Conservation (phyloP, 345 rosid genomes). For the Syzygium oleosum region DNA sequence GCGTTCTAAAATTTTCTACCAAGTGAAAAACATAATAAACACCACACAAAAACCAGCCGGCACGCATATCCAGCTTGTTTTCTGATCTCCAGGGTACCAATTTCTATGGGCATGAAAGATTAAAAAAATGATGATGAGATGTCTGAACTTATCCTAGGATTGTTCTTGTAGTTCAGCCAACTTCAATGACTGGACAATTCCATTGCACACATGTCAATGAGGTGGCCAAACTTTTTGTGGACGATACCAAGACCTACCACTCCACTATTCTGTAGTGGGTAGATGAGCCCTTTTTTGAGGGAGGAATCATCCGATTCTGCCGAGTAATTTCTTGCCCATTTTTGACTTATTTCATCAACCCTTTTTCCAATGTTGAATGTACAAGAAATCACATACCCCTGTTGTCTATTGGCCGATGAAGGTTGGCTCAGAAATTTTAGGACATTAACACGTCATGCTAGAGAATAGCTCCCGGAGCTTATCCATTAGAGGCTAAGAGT, state of each 20-base stretch:
- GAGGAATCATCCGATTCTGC: background rate
- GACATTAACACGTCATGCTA: background rate
- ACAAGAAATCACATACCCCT: background rate
- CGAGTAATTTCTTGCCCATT: background rate
- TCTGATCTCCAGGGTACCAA: background rate
- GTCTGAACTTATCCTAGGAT: background rate
- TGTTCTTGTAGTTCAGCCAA: background rate
- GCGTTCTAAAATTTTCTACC: background rate
- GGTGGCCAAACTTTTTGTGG: constrained; percentile 1
- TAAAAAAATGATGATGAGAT: background rate
- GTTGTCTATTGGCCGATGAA: background rate
- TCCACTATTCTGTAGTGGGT: background rate
- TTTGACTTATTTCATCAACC: background rate
- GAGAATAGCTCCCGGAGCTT: background rate
- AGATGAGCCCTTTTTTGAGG: background rate
- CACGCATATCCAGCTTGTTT: background rate
- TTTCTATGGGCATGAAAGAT: background rate
- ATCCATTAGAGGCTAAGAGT: background rate
- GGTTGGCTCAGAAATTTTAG: background rate
- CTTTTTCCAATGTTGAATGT: background rate
- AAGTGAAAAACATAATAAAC: background rate
- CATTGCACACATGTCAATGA: background rate
- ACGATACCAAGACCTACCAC: background rate
- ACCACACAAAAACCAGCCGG: background rate
- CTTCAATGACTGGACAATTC: background rate